Conservation (phyloP, 148 eudicot genomes). For the Limonium bicolor region DNA sequence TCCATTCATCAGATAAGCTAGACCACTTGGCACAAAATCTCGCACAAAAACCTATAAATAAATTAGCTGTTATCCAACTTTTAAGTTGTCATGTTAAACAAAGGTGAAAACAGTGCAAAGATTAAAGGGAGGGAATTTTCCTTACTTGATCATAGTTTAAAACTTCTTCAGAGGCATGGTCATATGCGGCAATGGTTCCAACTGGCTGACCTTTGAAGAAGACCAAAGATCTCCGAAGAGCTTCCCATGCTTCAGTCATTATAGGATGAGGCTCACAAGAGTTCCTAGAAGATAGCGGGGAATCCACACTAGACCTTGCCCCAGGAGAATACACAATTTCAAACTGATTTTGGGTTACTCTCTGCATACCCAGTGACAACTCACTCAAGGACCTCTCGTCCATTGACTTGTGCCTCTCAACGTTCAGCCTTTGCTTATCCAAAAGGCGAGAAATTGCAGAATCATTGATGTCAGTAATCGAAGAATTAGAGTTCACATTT, state of each 20-base stretch:
- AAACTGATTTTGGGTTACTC: conserved; percentile 54
- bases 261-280: conserved; percentile 96
- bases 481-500: conserved; percentile 65
- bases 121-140: too few relatives aligned
- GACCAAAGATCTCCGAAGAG: conserved; percentile 78
- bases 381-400: conserved; percentile 94
- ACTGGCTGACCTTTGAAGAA: conserved; percentile 75
- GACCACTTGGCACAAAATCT: conserved; percentile 11
- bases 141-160: conserved; percentile 88
- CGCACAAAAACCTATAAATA: conserved; percentile 8
- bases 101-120: too few relatives aligned
- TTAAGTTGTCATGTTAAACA: too few relatives aligned
- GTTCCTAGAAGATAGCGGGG: conserved; percentile 74
- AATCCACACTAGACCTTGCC: conserved; percentile 58
- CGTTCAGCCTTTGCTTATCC: conserved; percentile 64
- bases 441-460: conserved; percentile 63
- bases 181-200: conserved; percentile 88
- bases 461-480: conserved; percentile 78
- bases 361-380: conserved; percentile 52
- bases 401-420: conserved; percentile 77
- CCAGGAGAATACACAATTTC: conserved; percentile 70
- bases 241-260: conserved; percentile 96
- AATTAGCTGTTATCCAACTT: too few relatives aligned
- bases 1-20: conserved; percentile 37
- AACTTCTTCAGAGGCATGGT: conserved; percentile 93